phyloP scores from a whole-genome alignment of 1,284 basidiomycete genomes.

The Porodaedalea pini region DNA sequence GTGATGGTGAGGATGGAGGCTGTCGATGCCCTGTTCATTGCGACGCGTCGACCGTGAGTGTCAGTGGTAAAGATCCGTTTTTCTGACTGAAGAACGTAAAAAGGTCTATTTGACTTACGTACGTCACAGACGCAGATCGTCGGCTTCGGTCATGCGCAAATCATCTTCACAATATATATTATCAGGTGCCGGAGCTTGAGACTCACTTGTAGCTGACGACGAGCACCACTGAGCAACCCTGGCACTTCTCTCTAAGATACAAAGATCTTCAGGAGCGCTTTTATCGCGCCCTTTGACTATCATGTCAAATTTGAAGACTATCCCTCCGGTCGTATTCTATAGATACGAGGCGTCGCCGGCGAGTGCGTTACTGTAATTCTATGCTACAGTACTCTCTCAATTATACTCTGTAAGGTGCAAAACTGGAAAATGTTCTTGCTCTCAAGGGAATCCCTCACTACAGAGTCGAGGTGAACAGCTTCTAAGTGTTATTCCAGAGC shows the following conservation, averaged over 20 bases:
- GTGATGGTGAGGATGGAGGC: conserved; percentile 52
- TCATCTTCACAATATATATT: too few relatives aligned
- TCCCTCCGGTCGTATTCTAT: conserved; percentile 15
- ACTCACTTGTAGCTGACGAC: neutral
- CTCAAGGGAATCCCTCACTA: conserved; percentile 48
- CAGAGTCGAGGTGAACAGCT: conserved; percentile 40
- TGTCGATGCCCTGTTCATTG: conserved; percentile 23
- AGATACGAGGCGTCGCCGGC: conserved; percentile 36
- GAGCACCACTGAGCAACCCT: neutral
- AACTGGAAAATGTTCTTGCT: conserved; percentile 47
- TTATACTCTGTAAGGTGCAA: conserved; percentile 40
- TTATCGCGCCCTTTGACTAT: neutral
- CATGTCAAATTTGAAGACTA: conserved; percentile 13
- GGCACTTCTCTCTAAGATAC: neutral
- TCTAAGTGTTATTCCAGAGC: neutral
- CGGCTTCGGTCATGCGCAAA: neutral
- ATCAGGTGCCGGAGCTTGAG: too few relatives aligned
- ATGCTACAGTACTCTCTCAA: neutral
- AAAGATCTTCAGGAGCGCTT: neutral
- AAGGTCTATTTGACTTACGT: neutral
- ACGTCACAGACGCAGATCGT: neutral
- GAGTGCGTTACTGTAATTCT: conserved; percentile 34
- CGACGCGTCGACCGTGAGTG: conserved; percentile 7
- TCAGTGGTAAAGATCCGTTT: neutral
- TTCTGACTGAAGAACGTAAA: neutral